A percentile compares a stretch with the other conserved stretches of the same genome.
phyloP scores from a whole-genome alignment of 768 basidiomycete genomes.

The Boletus reticulatus region DNA sequence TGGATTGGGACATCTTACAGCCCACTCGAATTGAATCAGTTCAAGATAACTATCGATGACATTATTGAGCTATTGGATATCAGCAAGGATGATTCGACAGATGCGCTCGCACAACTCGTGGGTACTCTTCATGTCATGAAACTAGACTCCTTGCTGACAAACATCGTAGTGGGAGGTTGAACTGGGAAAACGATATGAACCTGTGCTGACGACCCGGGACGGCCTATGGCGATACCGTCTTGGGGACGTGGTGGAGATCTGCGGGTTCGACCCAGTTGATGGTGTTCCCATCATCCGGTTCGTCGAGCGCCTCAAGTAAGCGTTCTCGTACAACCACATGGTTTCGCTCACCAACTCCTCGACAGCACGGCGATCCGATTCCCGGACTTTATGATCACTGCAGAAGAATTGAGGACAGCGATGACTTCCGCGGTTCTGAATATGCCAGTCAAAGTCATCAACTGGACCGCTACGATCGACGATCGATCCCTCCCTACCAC shows the following conservation, averaged over 20 bases:
- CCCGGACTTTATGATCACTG: conserved; percentile 10
- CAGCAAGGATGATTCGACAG: not conserved
- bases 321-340: not conserved
- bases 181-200: conserved; percentile 13
- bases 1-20: conserved; percentile 6
- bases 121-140: not conserved
- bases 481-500: conserved; percentile 3
- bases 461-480: conserved; percentile 16
- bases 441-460: not conserved
- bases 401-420: conserved; percentile 7
- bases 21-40: conserved; percentile 7
- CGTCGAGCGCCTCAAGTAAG: conserved; percentile 12
- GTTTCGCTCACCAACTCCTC: not conserved
- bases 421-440: not conserved
- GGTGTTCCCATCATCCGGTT: conserved; percentile 20
- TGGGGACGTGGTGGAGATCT: conserved; percentile 20
- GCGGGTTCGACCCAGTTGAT: conserved; percentile 16
- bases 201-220: conserved; percentile 12
- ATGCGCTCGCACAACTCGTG: not conserved
- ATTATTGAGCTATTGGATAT: conserved; percentile 18
- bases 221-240: conserved; percentile 25
- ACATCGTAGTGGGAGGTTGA: conserved; percentile 18
- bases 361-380: conserved; percentile 9
- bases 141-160: not conserved
- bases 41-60: not conserved